Evolutionary conservation across 345 rosid genomes (phyloP), one percentile per base, ranked within the genome.

Genomic region (Eutrema heterophyllum): DNA sequence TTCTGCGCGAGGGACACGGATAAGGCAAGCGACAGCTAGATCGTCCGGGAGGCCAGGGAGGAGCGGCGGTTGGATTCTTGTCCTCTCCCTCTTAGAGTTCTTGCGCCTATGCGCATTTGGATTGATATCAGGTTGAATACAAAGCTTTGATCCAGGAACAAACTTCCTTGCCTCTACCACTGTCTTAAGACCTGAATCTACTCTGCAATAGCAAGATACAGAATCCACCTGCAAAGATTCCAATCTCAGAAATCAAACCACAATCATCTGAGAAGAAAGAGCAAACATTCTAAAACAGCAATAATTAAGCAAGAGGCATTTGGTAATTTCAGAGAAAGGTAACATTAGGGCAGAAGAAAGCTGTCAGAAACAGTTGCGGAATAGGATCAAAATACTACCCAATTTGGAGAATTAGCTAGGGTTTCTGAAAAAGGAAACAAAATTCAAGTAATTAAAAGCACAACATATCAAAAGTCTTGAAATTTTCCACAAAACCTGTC

Each of bases 11-110:
- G 97, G 97, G 61, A 93, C 98, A 75, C 98, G 96, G 76, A 88
- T 87, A 35, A 93, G 85, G 57, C 98, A 93, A 67, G 94, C 90
- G 49, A 91, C 87, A 32, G 98, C 98, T 70, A 93, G 92, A 83
- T 93, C 98, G 74, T 93, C 98, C 6, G 94, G 98, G 65, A 93
- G 89, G 56, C 98, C 97, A 15, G 98, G 97, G 38, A 93, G 75
- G 48, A 93, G 96, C 7, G 96, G 97, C 2, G 93, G 86, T 78
- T 91, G 97, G 43, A 88, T 75, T 44, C 97, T 73, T 2, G 89
- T 81, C 75, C 96, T 86, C 80, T 93, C 97, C 64, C 97, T 78
- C 21, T 87, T 87, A 0, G 83, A 81, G 78, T 78, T 88, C 64
- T 91, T 91, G 68, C 81, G 87, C 57, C 79, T 87, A 78, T 91